Base-by-base conservation (phyloP, 352 stramenopile genomes). In the Globisporangium cystogenes region DNA sequence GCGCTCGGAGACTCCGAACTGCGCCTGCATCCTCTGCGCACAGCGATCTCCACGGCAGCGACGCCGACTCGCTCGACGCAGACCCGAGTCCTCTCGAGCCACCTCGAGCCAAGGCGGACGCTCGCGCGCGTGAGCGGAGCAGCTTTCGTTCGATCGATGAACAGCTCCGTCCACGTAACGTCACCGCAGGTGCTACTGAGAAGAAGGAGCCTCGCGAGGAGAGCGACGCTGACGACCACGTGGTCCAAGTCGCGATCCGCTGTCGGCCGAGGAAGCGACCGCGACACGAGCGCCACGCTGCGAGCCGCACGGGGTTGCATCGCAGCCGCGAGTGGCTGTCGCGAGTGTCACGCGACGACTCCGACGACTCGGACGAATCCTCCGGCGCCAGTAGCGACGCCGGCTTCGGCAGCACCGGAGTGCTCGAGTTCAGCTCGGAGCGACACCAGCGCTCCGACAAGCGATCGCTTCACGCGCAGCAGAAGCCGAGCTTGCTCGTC, bases 241-340 rank as follows among this genome's bases (percentile, higher is more conserved):
- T 73, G 47, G 77, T 86, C 20, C 70, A 82, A 55, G 74, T 87
- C 12, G 74, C 70, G n/a, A 63, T 87, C 33, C 65, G 76, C 14
- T 87, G 76, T 53, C 67, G 76, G 12, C 64, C 66, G 11, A 69
- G 73, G 1, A 69, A 67, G 24, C 56, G 58, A 8, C 62, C 59
- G 8, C 47, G 44, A 26, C 21, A 51, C 12, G 39, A 53, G 40
- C 39, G 10, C 18, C 4, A 21, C 23, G 11, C 36, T 27, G 7
- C 33, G 41, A 33, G 48, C 11, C 39, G n/a, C 20, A 6, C 43
- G 23, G 43, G 26, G n/a, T 3, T 37, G 20, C 29, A 10, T 12
- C 3, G 29, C 3, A 24, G 33, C 15, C 23, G n/a, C 26, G 26
- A 31, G n/a, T 37, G 15, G 21, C 47, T 26, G 7, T 37, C 20